Base-by-base conservation (phyloP, 73 alveolate species). In the Paramecium caudatum region DNA sequence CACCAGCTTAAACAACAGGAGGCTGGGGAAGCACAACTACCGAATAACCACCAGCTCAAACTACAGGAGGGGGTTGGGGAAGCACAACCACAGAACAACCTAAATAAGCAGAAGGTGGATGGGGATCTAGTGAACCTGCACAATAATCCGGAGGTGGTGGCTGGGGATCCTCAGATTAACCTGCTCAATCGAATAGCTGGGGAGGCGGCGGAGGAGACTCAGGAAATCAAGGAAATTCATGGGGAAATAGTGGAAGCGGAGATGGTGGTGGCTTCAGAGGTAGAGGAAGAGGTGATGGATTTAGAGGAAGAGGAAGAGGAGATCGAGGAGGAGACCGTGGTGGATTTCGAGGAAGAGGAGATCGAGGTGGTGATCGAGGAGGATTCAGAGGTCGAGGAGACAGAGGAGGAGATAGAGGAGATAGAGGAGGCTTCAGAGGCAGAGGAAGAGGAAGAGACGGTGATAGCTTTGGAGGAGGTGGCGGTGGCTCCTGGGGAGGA, bases 301-400 rank as follows among this genome's bases (percentile, higher is more conserved):
- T 19, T 16, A 43, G 88, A 74, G 65, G 88, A 39, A 39, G 88
- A 74, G 68, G 68, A 9, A 32, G 55, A 5, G 33, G 88, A 74
- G 46, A 39, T 7, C 19, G 68, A 12, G 39, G 62, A 39, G 68
- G 43, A 2, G 47, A 68, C 3, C 34, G 84, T 12, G 80, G 30
- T 55, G 13, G 80, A 55, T 49, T 30, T 7, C 5, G 61, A 16
- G 84, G 61, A 62, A 62, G 49, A 63, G 82, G 47, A 63, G 82
- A 16, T 5, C 32, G 87, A 39, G 70, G 70, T 48, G 88, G 88
- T 16, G 65, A 74, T 23, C 0, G 87, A 70, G 87, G 68, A 13
- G 88, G 88, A 41, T 37, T 37, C 19, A 37, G 88, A 74, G 88
- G 88, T 8, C 13, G 88, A 41, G 88, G 39, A 15, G 47, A 39